Conservation (phyloP, 345 rosid species). For the Aegle marmelos region DNA sequence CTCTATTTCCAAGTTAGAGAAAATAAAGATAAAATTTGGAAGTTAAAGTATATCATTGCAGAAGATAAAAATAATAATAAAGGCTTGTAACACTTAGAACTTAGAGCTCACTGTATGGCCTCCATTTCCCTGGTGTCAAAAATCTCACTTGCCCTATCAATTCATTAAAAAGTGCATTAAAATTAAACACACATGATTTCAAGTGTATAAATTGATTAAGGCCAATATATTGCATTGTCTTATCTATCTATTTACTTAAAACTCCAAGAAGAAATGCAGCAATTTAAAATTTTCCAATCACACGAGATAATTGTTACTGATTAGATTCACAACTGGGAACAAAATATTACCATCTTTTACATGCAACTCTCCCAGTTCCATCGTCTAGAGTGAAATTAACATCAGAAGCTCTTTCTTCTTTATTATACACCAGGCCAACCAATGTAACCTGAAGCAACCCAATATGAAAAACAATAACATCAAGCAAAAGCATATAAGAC, state of each 20-base stretch:
- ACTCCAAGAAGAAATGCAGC: not conserved
- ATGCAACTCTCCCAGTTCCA: conserved; percentile 79
- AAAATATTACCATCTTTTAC: conserved; percentile 69
- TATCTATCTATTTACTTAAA: not conserved
- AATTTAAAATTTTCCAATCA: not conserved
- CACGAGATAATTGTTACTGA: not conserved
- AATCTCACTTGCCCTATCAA: conserved; percentile 66
- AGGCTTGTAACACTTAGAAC: not conserved
- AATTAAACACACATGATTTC: not conserved
- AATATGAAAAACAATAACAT: not conserved
- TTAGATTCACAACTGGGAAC: not conserved
- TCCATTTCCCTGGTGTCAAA: conserved; percentile 71
- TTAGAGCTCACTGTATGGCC: conserved; percentile 45
- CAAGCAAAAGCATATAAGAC: not conserved
- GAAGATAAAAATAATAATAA: not conserved
- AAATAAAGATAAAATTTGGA: not conserved
- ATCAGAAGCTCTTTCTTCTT: conserved; percentile 56
- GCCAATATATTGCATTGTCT: not conserved
- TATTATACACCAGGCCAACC: conserved; percentile 71
- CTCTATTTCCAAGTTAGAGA: conserved; percentile 35
- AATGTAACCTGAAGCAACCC: conserved; percentile 52
- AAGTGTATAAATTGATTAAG: not conserved
- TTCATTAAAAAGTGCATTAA: not conserved
- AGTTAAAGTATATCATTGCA: not conserved
- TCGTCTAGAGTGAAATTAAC: conserved; percentile 70